Percentiles rank a stretch among this genome's conserved stretches.
These are phyloP conservation scores for Tuber aestivum DNA, from an alignment of 495 filamentous ascomycete species.

Conservation along the genomic window DNA sequence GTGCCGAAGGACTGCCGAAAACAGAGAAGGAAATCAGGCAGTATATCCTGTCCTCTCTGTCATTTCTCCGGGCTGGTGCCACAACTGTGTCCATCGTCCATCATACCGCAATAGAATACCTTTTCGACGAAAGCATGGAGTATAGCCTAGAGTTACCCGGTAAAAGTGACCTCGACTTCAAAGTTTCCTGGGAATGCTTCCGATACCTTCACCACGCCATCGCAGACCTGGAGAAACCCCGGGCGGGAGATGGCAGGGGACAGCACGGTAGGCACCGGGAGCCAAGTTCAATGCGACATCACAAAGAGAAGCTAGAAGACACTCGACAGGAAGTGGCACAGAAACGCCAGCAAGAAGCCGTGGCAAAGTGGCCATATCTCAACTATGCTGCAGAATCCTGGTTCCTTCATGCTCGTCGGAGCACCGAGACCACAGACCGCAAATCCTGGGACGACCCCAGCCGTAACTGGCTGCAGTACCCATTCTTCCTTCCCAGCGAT, in stretches of 20 bases:
- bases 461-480: not conserved
- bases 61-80: not conserved
- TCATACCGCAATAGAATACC: not conserved
- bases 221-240: not conserved
- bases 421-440: not conserved
- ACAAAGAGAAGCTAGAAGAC: not conserved
- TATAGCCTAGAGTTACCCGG: not conserved
- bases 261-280: too few species aligned
- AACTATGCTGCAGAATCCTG: not conserved
- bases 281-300: not conserved
- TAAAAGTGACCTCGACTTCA: not conserved
- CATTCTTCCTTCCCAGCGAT: not conserved
- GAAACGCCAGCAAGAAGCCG: not conserved
- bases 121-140: not conserved
- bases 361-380: not conserved
- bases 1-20: not conserved
- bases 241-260: fast-evolving
- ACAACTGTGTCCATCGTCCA: not conserved
- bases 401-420: not conserved
- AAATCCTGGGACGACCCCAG: not conserved
- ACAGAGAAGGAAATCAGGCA: not conserved
- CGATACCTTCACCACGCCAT: not conserved
- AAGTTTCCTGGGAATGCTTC: not conserved
- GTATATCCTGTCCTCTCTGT: not conserved
- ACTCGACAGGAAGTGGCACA: not conserved